These are phyloP conservation scores for Macrolepiota albuminosa DNA, from an alignment of 768 basidiomycete species.

Conservation along the genomic window DNA sequence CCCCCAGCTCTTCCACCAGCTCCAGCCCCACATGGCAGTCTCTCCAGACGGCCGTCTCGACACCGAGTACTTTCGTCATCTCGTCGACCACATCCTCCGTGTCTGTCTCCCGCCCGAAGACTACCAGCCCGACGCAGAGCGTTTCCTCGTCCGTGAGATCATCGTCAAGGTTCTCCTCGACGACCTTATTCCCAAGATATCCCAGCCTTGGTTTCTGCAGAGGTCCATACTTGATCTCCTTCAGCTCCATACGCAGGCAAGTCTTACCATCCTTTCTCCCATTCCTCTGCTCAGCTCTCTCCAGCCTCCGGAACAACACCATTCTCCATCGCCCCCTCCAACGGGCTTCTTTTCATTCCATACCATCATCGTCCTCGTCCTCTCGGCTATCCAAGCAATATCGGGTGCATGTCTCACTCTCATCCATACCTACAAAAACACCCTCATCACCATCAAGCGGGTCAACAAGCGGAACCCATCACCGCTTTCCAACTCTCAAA, in stretches of 20 bases:
- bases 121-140: constrained; percentile 71
- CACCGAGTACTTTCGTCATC: constrained; percentile 74
- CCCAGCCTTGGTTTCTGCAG: constrained; percentile 91
- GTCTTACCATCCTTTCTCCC: constrained; percentile 9
- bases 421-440: constrained; percentile 64
- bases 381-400: constrained; percentile 69
- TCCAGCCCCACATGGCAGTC: constrained; percentile 84
- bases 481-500: constrained; percentile 13
- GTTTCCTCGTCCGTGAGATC: constrained; percentile 82
- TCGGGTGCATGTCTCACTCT: constrained; percentile 67
- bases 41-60: constrained; percentile 61
- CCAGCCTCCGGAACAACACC: constrained; percentile 21
- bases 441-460: constrained; percentile 56
- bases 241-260: constrained; percentile 35
- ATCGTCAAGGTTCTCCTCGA: constrained; percentile 72
- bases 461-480: constrained; percentile 43
- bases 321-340: constrained; percentile 20
- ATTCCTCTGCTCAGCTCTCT: constrained; percentile 1
- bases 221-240: constrained; percentile 62
- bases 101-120: constrained; percentile 74
- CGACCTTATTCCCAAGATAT: constrained; percentile 62
- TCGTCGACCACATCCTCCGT: constrained; percentile 72
- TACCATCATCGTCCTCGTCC: constrained; percentile 56
- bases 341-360: constrained; percentile 34
- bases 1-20: constrained; percentile 68